phyloP scores from a whole-genome alignment of 345 rosid species.

The Salix koriyanagi region DNA sequence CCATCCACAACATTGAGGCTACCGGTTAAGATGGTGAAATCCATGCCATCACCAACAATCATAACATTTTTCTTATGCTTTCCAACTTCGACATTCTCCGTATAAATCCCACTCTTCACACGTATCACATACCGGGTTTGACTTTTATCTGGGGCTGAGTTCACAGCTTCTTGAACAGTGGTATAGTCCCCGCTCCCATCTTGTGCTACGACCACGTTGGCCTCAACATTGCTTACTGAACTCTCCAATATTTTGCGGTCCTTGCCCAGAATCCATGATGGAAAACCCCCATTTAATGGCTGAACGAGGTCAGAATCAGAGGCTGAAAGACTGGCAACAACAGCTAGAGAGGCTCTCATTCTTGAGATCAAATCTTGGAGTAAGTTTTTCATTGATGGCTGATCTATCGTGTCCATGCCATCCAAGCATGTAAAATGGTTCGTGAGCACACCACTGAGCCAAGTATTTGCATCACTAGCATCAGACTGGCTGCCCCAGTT shows the following conservation, averaged over 20 bases:
- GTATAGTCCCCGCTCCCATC: slow-evolving; percentile 13
- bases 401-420: background rate
- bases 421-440: slow-evolving; percentile 16
- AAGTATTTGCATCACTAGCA: slow-evolving; percentile 1
- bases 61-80: slow-evolving; percentile 19
- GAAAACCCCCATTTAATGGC: background rate
- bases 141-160: background rate
- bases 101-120: slow-evolving; percentile 11
- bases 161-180: slow-evolving; percentile 15
- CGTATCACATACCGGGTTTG: slow-evolving; percentile 3
- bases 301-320: background rate
- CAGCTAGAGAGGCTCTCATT: slow-evolving; percentile 5
- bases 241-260: background rate
- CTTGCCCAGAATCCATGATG: background rate
- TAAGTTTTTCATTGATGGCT: background rate
- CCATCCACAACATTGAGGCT: slow-evolving; percentile 20
- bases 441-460: slow-evolving; percentile 16
- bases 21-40: slow-evolving; percentile 12
- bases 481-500: background rate
- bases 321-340: slow-evolving; percentile 2
- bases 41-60: slow-evolving; percentile 23
- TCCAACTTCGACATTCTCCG: slow-evolving; percentile 19
- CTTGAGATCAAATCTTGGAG: slow-evolving; percentile 9
- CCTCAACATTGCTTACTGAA: background rate
- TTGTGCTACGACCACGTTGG: slow-evolving; percentile 6